A percentile compares a stretch with the other conserved stretches of the same genome.
phyloP scores from a whole-genome alignment of 805 yeast species.

The Wickerhamomyces alni region DNA sequence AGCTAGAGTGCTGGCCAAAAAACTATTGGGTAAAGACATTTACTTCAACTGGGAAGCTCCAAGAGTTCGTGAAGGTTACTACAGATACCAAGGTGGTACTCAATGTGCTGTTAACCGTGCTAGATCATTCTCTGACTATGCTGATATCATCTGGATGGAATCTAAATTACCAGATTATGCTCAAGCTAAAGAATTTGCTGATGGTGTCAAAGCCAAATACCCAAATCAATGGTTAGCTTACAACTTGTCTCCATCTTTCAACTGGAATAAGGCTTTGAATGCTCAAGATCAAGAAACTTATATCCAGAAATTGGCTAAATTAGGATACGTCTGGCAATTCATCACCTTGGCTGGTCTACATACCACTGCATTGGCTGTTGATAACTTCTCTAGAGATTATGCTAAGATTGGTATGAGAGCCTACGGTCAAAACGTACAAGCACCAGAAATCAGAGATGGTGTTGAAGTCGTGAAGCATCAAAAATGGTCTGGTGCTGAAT shows the following conservation, averaged over 20 bases:
- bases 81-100: constrained; percentile 93
- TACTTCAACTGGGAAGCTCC: constrained; percentile 94
- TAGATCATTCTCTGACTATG: constrained; percentile 89
- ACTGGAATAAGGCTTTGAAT: constrained; percentile 95
- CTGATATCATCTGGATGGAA: constrained; percentile 98
- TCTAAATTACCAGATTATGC: constrained; percentile 88
- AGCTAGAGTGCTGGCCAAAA: constrained; percentile 70
- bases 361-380: constrained; percentile 89
- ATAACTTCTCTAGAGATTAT: constrained; percentile 75
- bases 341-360: constrained; percentile 96
- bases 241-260: constrained; percentile 94
- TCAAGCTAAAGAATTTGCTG: constrained; percentile 93
- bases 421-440: constrained; percentile 83
- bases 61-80: constrained; percentile 94
- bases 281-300: constrained; percentile 84
- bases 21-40: constrained; percentile 73
- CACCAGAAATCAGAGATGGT: constrained; percentile 78
- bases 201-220: constrained; percentile 72
- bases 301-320: constrained; percentile 75
- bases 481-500: constrained; percentile 98
- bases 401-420: constrained; percentile 90
- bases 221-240: constrained; percentile 96
- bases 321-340: constrained; percentile 97
- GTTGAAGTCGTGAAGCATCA: constrained; percentile 97
- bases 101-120: constrained; percentile 97